These are phyloP conservation scores for Atalantia buxifolia DNA, from an alignment of 345 rosid species.

Conservation along the genomic window DNA sequence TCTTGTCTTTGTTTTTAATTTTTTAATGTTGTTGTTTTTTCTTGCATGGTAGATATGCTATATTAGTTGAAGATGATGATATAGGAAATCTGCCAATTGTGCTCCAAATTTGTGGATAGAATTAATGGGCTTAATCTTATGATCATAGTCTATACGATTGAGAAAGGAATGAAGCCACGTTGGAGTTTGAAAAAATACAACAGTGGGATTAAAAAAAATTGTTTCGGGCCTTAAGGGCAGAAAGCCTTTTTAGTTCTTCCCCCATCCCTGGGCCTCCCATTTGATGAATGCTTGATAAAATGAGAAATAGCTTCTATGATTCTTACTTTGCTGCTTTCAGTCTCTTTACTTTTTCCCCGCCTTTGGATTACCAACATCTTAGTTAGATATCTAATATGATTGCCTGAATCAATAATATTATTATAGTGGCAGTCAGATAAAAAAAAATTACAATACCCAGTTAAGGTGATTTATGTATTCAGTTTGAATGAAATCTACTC, in stretches of 20 bases:
- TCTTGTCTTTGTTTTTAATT: background rate
- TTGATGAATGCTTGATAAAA: background rate
- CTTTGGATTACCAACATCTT: no score
- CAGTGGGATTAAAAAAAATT: background rate
- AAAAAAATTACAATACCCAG: no score
- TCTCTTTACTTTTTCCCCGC: no score
- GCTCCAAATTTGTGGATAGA: conserved; percentile 11
- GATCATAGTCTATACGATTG: background rate
- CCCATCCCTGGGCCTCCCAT: background rate
- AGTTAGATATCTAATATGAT: no score
- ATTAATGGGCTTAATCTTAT: background rate
- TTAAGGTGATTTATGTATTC: no score
- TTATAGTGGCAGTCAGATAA: no score
- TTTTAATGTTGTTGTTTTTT: background rate
- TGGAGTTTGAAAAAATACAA: background rate
- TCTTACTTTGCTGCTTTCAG: no score
- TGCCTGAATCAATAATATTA: no score
- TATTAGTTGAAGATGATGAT: conserved; percentile 1
- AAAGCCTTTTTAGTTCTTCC: background rate
- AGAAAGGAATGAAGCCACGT: conserved; percentile 11
- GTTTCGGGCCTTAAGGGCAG: background rate
- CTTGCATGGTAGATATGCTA: background rate
- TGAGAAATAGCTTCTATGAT: no score
- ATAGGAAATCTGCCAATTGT: background rate
- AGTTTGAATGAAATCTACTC: no score